phyloP scores from a whole-genome alignment of 306 rosid genomes.

The Biancaea sappan region DNA sequence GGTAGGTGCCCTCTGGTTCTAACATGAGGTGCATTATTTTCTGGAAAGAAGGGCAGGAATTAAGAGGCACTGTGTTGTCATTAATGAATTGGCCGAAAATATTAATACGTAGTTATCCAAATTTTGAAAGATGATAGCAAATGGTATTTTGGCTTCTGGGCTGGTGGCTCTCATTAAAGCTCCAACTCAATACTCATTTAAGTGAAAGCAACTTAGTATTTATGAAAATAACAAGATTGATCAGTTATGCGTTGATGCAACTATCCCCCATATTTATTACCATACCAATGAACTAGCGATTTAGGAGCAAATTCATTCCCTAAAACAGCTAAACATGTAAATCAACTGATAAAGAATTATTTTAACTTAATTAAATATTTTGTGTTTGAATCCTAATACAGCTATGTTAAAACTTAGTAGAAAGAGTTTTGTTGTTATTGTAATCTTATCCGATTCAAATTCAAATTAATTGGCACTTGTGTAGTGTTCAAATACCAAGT shows the following conservation, averaged over 20 bases:
- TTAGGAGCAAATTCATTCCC: constrained; percentile 8
- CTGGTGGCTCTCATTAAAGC: constrained; percentile 47
- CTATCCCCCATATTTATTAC: constrained; percentile 5
- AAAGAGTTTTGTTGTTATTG: no score
- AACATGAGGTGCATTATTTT: background rate
- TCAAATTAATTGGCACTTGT: no score
- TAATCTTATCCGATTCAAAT: no score
- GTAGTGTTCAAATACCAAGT: no score
- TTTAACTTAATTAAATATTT: no score
- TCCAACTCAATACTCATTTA: constrained; percentile 29
- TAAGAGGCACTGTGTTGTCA: constrained; percentile 3
- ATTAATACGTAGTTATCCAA: constrained; percentile 20
- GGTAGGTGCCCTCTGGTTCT: constrained; percentile 1
- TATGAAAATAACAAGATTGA: constrained; percentile 34
- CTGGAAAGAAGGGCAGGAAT: background rate
- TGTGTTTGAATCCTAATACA: no score
- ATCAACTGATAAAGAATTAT: no score
- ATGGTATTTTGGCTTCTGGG: constrained; percentile 38
- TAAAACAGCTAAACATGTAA: no score
- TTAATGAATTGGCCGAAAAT: constrained; percentile 36
- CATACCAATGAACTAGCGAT: background rate
- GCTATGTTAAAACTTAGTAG: no score
- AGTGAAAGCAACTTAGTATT: constrained; percentile 42
- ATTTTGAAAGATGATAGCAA: constrained; percentile 11
- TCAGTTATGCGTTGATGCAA: constrained; percentile 37